phyloP scores from a whole-genome alignment of 106 monocot genomes.

The Dioscorea dumetorum region DNA sequence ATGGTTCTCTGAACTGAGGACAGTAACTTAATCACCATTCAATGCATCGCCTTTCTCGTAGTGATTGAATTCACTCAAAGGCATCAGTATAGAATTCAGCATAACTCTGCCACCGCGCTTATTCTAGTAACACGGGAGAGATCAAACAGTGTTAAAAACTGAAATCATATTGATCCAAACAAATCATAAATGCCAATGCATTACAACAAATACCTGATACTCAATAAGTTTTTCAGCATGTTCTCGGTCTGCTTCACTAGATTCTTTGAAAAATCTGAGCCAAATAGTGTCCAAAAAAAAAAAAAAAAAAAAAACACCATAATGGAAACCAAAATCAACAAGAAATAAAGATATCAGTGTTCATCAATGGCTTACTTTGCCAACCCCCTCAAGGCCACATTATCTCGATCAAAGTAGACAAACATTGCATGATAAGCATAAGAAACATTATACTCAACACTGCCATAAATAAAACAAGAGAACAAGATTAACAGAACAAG shows the following conservation, averaged over 20 bases:
- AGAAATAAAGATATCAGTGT: not conserved
- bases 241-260: constrained; percentile 55
- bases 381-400: constrained; percentile 61
- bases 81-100: constrained; percentile 50
- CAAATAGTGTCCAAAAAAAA: not conserved
- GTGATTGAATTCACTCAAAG: constrained; percentile 43
- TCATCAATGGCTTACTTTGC: constrained; percentile 52
- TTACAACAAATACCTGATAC: constrained; percentile 39
- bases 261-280: constrained; percentile 59
- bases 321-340: not conserved
- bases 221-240: constrained; percentile 64
- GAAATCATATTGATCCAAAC: not conserved
- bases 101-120: constrained; percentile 64
- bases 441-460: constrained; percentile 65
- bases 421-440: constrained; percentile 73
- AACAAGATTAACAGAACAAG: not conserved
- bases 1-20: too few species aligned
- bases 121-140: constrained; percentile 22
- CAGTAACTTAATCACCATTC: constrained; percentile 57
- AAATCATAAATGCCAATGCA: not conserved
- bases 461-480: constrained; percentile 11
- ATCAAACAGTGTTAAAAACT: not conserved
- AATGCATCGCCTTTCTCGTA: constrained; percentile 59
- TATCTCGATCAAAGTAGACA: constrained; percentile 78
- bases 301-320: not conserved